These are phyloP conservation scores for Aureobasidium mangrovei DNA, from an alignment of 2,329 filamentous ascomycete species.

Conservation along the genomic window DNA sequence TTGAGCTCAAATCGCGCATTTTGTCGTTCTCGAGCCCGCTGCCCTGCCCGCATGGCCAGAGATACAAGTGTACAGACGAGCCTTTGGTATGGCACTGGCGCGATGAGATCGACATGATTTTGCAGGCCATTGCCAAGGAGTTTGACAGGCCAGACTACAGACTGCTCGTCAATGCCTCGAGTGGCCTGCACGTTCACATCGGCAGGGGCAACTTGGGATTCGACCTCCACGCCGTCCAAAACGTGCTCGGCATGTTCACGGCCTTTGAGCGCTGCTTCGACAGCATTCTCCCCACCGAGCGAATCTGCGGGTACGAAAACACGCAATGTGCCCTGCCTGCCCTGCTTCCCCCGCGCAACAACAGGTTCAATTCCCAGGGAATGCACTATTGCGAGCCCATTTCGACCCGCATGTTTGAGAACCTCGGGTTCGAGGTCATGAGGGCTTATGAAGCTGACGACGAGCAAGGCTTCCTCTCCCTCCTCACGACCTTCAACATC, in stretches of 20 bases:
- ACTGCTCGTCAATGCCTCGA: background rate
- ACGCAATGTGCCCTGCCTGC: too few species aligned
- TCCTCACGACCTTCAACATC: too few species aligned
- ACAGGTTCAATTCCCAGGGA: too few species aligned
- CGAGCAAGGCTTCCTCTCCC: too few species aligned
- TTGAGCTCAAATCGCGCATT: background rate
- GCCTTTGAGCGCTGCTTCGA: conserved; percentile 1
- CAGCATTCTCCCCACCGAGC: background rate
- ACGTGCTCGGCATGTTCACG: background rate
- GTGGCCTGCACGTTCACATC: background rate
- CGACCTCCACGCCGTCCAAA: background rate
- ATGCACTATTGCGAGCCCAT: too few species aligned
- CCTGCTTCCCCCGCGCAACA: too few species aligned
- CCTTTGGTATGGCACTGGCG: background rate
- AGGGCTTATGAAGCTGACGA: too few species aligned
- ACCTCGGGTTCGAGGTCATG: too few species aligned
- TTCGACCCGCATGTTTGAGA: too few species aligned
- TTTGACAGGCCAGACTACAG: background rate
- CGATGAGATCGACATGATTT: background rate
- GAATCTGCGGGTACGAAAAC: background rate
- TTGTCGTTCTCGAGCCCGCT: background rate
- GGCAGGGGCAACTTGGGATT: background rate
- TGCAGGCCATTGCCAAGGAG: background rate
- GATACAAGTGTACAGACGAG: background rate
- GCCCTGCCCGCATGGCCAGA: background rate